Percentiles rank a stretch among this genome's conserved stretches.
These are phyloP conservation scores for Xylaria venustula DNA, from an alignment of 495 filamentous ascomycete genomes.

Conservation along the genomic window DNA sequence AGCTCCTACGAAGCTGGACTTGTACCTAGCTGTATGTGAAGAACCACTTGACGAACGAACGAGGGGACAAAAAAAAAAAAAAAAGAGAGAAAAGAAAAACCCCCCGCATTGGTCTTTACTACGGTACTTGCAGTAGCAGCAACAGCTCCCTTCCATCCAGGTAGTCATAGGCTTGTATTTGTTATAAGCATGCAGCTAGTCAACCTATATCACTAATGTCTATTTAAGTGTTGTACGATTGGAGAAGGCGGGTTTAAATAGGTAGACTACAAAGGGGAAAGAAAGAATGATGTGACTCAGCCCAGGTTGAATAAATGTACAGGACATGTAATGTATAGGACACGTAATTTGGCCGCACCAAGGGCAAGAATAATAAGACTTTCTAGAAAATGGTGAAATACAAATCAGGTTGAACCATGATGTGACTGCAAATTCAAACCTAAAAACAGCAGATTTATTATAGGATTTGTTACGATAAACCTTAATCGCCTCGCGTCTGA, in stretches of 20 bases:
- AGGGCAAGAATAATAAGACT: conserved; percentile 5
- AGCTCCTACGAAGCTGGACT: too few species aligned
- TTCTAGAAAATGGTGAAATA: conserved; percentile 11
- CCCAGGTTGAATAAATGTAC: not conserved
- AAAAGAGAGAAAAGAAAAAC: too few species aligned
- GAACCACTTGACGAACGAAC: too few species aligned
- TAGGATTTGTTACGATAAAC: conserved; percentile 5
- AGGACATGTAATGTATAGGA: not conserved
- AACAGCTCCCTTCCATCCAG: too few species aligned
- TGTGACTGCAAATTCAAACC: conserved; percentile 9
- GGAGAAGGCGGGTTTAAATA: not conserved
- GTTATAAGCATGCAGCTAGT: too few species aligned
- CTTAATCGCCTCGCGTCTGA: conserved; percentile 6
- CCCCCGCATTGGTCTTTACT: too few species aligned
- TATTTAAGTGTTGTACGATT: conserved; percentile 1
- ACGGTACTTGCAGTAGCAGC: too few species aligned
- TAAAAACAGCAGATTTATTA: conserved; percentile 2
- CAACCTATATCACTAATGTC: too few species aligned
- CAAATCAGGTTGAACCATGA: conserved; percentile 9
- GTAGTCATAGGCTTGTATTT: too few species aligned
- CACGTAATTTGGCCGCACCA: conserved; percentile 1
- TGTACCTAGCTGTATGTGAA: too few species aligned
- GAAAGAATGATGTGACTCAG: conserved; percentile 2
- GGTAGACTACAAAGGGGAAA: not conserved
- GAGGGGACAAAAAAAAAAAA: too few species aligned